These are phyloP conservation scores for Triticum monococcum DNA, from an alignment of 176 grass and related monocot species.

Conservation along the genomic window DNA sequence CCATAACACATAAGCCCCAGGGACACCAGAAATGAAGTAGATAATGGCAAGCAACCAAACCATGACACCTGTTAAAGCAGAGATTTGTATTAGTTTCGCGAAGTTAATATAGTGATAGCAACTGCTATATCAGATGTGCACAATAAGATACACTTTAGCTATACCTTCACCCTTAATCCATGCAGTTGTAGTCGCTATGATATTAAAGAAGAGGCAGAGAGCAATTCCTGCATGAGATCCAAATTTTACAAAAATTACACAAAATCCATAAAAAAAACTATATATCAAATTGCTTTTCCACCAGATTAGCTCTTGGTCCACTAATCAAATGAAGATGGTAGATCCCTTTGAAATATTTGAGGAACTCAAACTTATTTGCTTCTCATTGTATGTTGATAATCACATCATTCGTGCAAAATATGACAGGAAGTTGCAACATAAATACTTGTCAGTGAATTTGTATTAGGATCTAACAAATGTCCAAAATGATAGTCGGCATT, in stretches of 20 bases:
- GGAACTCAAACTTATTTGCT: background rate
- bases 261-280: background rate
- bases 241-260: background rate
- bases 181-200: slow-evolving; percentile 82
- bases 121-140: slow-evolving; percentile 7
- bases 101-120: background rate
- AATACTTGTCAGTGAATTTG: background rate
- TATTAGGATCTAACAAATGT: background rate
- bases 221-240: slow-evolving; percentile 55
- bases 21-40: slow-evolving; percentile 93
- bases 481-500: background rate
- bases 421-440: background rate
- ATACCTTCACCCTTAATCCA: slow-evolving; percentile 96
- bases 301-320: slow-evolving; percentile 8
- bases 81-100: slow-evolving; percentile 14
- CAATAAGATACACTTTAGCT: background rate
- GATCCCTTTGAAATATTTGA: slow-evolving; percentile 1
- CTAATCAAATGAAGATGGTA: slow-evolving; percentile 10
- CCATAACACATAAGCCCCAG: slow-evolving; percentile 92
- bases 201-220: slow-evolving; percentile 79
- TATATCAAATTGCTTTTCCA: background rate
- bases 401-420: slow-evolving; percentile 7
- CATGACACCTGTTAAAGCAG: slow-evolving; percentile 61
- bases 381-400: background rate
- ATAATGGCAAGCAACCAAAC: slow-evolving; percentile 97